Conservation (phyloP, 2,329 filamentous ascomycete species). For the Xylariaceae sp. region DNA sequence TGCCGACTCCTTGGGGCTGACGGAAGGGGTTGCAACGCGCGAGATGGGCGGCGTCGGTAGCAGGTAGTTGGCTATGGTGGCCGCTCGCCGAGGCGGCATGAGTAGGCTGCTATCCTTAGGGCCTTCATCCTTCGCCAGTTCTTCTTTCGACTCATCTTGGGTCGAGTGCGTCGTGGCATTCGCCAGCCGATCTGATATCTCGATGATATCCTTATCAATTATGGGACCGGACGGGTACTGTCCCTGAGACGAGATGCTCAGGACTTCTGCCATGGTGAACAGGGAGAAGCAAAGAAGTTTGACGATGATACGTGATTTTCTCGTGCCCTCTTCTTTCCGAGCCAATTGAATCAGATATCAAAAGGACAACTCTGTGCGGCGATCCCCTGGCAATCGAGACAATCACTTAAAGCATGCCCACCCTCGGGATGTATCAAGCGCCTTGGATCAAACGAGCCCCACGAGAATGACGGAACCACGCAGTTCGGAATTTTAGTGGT, state of each 20-base stretch:
- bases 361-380: slow-evolving; percentile 8
- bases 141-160: slow-evolving; percentile 12
- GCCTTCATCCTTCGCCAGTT: not conserved
- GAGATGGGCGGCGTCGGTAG: slow-evolving; percentile 19
- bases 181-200: slow-evolving; percentile 26
- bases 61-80: slow-evolving; percentile 29
- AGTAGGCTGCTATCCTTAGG: slow-evolving; percentile 14
- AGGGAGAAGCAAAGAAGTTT: not conserved
- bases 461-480: slow-evolving; percentile 9
- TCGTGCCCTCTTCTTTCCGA: slow-evolving; percentile 2
- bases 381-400: slow-evolving; percentile 3
- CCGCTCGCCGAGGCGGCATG: slow-evolving; percentile 28
- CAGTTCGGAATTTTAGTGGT: slow-evolving; percentile 14
- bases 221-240: slow-evolving; percentile 18
- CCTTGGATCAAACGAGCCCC: slow-evolving; percentile 8
- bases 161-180: slow-evolving; percentile 25
- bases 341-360: slow-evolving; percentile 1
- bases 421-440: slow-evolving; percentile 8
- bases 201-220: slow-evolving; percentile 27
- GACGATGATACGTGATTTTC: not conserved
- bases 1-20: slow-evolving; percentile 19
- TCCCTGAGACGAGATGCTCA: slow-evolving; percentile 25
- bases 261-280: slow-evolving; percentile 30
- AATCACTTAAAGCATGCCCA: slow-evolving; percentile 5
- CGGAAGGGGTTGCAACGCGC: slow-evolving; percentile 20